Evolutionary conservation across 108 stramenopile genomes (phyloP), one percentile per base, ranked within the genome.

Genomic region (Pseudonitzschia delicatissima): DNA sequence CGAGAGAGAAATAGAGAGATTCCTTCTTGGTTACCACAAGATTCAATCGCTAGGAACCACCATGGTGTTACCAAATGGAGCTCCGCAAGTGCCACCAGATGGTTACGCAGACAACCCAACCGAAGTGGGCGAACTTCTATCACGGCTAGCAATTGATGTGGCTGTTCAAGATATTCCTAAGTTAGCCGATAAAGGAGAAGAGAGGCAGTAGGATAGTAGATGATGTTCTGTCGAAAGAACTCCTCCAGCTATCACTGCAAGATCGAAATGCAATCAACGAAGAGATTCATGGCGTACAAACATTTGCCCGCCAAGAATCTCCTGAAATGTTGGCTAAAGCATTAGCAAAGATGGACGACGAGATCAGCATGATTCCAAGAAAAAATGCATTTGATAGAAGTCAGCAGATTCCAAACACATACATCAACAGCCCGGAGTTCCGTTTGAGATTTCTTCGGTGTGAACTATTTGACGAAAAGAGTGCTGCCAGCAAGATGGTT

Each of bases 401-500:
- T 20, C 36, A 61, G 11, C 25, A 2, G 23, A 34, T 68, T 47
- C 31, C 69, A 26, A 45, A 53, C 2, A 57, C 50, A 2, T 76
- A 73, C 40, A 63, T 80, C 8, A 50, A 70, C n/a, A 49, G 45
- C 25, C 6, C 9, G 1, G 37, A 63, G 25, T 73, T 80, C 47
- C 66, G 72, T 18, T 49, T 80, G 20, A 52, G 40, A 28, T 80
- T 80, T 51, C 62, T 80, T n/a, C 58, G 79, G 26, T 66, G 71
- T 2, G 79, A 72, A 28, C 45, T 26, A 8, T 80, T 77, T 50
- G 72, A 80, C 45, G 67, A 50, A 0, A 31, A 33, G 28, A 45
- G 40, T 11, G 75, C 79, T 6, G 75, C 79, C 8, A 21, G 23
- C 2, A 58, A 72, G 0, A 35, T 80, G 28, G 53, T 64, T 1